These are phyloP conservation scores for Pharus latifolius DNA, from an alignment of 176 grass and related monocot genomes.

Conservation along the genomic window DNA sequence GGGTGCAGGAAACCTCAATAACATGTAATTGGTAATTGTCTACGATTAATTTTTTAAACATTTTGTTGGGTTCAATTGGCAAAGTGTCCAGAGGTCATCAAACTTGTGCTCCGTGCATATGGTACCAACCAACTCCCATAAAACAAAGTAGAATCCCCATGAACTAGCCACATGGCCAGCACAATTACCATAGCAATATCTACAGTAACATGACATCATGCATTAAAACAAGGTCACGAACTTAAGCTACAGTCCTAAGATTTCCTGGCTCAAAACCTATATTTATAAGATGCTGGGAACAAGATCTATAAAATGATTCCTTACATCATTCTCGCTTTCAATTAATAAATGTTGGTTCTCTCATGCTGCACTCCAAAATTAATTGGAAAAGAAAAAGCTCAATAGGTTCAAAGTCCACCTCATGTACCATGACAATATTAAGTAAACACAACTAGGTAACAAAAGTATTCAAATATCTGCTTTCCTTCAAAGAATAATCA, in stretches of 20 bases:
- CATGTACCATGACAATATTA: too few relatives aligned
- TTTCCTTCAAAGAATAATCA: too few relatives aligned
- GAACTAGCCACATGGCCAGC: background rate
- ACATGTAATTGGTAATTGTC: background rate
- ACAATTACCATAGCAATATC: background rate
- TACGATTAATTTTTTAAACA: background rate
- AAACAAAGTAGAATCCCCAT: background rate
- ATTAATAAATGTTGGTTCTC: too few relatives aligned
- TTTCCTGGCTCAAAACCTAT: too few relatives aligned
- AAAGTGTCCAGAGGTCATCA: background rate
- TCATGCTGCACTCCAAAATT: background rate
- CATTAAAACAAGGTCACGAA: background rate
- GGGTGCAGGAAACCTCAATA: too few relatives aligned
- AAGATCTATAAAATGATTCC: too few relatives aligned
- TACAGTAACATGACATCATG: background rate
- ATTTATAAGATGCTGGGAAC: too few relatives aligned
- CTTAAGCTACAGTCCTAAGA: too few relatives aligned
- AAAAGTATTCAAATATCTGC: too few relatives aligned
- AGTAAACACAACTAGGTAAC: too few relatives aligned
- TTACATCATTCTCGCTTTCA: too few relatives aligned
- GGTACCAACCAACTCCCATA: background rate
- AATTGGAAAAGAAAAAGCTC: background rate
- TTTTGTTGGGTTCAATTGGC: background rate
- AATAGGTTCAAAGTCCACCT: too few relatives aligned
- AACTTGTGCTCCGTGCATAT: background rate